Percentiles rank a stretch among this genome's conserved stretches.
phyloP scores from a whole-genome alignment of 495 filamentous ascomycete species.

The Astrothelium macrocarpum region DNA sequence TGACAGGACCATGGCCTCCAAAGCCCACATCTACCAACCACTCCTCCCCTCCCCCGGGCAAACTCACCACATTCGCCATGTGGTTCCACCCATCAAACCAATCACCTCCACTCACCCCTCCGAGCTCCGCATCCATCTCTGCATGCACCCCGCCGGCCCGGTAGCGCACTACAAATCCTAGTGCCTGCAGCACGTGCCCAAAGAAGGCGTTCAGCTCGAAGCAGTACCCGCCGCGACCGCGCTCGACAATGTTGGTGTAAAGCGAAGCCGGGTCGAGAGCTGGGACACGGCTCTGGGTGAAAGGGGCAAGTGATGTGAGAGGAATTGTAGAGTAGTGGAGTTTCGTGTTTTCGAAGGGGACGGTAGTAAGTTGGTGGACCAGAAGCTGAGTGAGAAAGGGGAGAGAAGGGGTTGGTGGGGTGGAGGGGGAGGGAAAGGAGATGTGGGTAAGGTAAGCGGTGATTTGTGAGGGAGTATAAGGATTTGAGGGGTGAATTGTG shows the following conservation, averaged over 20 bases:
- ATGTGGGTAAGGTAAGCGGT: neutral
- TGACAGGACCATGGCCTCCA: slow-evolving; percentile 50
- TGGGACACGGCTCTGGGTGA: slow-evolving; percentile 32
- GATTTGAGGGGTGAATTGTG: neutral
- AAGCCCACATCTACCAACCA: slow-evolving; percentile 67
- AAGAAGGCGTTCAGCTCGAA: slow-evolving; percentile 68
- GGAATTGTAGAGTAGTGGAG: slow-evolving; percentile 43
- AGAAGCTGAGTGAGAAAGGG: neutral
- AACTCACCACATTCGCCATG: slow-evolving; percentile 58
- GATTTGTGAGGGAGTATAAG: neutral
- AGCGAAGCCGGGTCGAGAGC: slow-evolving; percentile 48
- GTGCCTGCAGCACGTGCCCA: slow-evolving; percentile 47
- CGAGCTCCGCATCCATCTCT: slow-evolving; percentile 32
- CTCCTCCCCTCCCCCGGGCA: slow-evolving; percentile 32
- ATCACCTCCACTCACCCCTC: slow-evolving; percentile 23
- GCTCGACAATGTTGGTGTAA: slow-evolving; percentile 54
- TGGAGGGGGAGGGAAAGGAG: neutral
- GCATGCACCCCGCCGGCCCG: slow-evolving; percentile 28
- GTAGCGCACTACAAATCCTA: slow-evolving; percentile 46
- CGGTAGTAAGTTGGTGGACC: slow-evolving; percentile 23
- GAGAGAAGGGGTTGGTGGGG: neutral
- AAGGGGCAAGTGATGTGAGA: slow-evolving; percentile 4
- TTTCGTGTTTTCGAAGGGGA: slow-evolving; percentile 63
- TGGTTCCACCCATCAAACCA: slow-evolving; percentile 44
- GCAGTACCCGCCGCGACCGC: slow-evolving; percentile 64